Percentiles rank a stretch among this genome's conserved stretches.
Evolutionary conservation across 495 filamentous ascomycete species (phyloP).

Genomic region (Neurospora sp.): DNA sequence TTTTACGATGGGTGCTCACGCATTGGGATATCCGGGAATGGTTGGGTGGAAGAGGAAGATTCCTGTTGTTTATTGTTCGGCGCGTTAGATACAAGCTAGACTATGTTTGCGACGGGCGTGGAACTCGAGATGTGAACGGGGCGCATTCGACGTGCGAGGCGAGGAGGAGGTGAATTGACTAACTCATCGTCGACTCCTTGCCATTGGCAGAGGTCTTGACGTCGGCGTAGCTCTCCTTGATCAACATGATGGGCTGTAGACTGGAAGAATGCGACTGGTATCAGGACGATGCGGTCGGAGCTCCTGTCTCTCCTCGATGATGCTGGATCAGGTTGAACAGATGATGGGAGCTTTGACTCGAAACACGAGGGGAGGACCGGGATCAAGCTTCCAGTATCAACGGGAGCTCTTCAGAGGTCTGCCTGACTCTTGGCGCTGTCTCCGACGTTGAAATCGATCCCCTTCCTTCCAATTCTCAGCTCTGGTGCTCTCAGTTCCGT

Average conservation of each 20-base stretch:
- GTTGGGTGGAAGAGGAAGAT: slow-evolving; percentile 84
- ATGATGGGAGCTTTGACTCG: neutral
- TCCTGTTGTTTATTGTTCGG: slow-evolving; percentile 34
- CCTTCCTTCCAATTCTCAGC: neutral
- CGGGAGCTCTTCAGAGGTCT: neutral
- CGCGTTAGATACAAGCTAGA: neutral
- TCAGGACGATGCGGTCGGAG: neutral
- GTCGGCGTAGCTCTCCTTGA: slow-evolving; percentile 35
- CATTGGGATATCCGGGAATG: slow-evolving; percentile 75
- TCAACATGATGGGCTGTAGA: slow-evolving; percentile 26
- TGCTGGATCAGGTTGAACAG: neutral
- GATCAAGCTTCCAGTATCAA: neutral
- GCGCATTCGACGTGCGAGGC: neutral
- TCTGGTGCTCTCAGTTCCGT: neutral
- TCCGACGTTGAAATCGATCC: neutral
- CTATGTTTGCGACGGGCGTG: neutral
- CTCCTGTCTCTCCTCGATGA: neutral
- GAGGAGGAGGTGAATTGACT: neutral
- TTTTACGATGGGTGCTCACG: slow-evolving; percentile 30
- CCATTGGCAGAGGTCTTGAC: slow-evolving; percentile 32
- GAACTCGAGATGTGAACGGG: neutral
- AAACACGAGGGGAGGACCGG: neutral
- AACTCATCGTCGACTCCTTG: slow-evolving; percentile 39
- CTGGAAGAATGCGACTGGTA: neutral
- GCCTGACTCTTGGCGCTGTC: too few species aligned